Base-by-base conservation (phyloP, 345 rosid genomes). In the Heritiera littoralis region DNA sequence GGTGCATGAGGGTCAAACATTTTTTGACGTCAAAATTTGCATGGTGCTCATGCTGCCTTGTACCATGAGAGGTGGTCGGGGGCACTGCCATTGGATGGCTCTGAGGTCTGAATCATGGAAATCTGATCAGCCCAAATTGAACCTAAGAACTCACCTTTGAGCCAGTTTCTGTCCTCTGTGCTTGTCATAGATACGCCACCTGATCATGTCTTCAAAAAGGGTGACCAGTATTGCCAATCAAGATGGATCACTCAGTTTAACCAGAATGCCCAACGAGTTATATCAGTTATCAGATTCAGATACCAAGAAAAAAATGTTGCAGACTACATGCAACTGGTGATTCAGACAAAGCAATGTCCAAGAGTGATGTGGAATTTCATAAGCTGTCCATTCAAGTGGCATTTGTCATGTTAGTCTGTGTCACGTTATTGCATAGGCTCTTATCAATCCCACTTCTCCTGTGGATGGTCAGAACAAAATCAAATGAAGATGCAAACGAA, bases 1-100 rank as follows among this genome's bases (percentile, higher is more conserved):
- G 68, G 73, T 61, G 71, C 54, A 14, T 58, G 17, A 60, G 32
- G 65, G 79, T 73, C 82, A 23, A 23, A 23, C 11, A 4, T 45
- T 20, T 51, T 49, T 51, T 8, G 13, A 30, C 60, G 7, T 71
- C 43, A 69, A 69, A 28, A 71, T 10, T 70, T 72, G 76, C 76
- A 54, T 54, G 63, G 48, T 72, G 49, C 48, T 72, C 76, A 83
- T 87, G 84, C 80, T 75, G 76, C 82, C 88, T 84, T 89, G 96
- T 80, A 85, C 91, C 91, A 92, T 87, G 82, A 83, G 66, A 23
- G 28, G 79, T 41, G 87, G 90, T 85, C 84, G 86, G 85, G 54
- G 78, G 28, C 38, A 35, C 67, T 3, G n/a, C 52, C 59, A 56
- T 23, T 77, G 63, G 72, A 52, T 65, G 60, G 10, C 30, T 51